A percentile compares a stretch with the other conserved stretches of the same genome.
Evolutionary conservation across 345 rosid species (phyloP).

Genomic region (Bretschneidera sinensis): DNA sequence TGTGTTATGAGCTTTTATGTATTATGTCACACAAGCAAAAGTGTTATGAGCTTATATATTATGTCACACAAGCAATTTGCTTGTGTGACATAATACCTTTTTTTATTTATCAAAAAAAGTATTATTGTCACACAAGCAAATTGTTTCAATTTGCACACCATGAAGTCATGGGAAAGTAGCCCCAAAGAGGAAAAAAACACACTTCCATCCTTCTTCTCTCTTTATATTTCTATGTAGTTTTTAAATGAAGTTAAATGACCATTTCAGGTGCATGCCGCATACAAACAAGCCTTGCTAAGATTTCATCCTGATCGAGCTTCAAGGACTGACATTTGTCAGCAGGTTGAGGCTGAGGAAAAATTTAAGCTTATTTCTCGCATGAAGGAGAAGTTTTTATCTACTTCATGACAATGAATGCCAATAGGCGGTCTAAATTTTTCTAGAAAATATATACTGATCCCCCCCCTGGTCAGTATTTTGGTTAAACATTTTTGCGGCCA

Average conservation of each 20-base stretch:
- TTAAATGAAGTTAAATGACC: constrained; percentile 9
- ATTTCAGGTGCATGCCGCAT: constrained; percentile 73
- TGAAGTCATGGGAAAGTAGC: no score
- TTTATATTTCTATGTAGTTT: neutral
- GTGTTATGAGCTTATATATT: neutral
- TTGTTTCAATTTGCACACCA: no score
- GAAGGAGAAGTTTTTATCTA: constrained; percentile 57
- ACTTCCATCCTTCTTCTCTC: no score
- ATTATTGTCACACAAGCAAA: no score
- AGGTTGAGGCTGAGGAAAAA: constrained; percentile 89
- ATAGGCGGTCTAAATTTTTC: neutral
- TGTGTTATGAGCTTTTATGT: no score
- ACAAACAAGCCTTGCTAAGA: constrained; percentile 62
- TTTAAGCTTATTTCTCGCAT: constrained; percentile 83
- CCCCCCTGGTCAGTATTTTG: neutral
- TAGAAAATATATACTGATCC: neutral
- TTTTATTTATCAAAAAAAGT: no score
- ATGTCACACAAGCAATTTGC: neutral
- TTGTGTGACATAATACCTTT: no score
- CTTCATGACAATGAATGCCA: constrained; percentile 22
- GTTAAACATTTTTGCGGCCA: neutral
- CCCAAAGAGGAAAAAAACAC: no score
- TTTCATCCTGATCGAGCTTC: constrained; percentile 88
- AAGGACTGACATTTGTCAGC: constrained; percentile 56
- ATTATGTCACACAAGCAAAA: no score